These are phyloP conservation scores for Fusarium longipes DNA, from an alignment of 2,329 filamentous ascomycete genomes.

Conservation along the genomic window DNA sequence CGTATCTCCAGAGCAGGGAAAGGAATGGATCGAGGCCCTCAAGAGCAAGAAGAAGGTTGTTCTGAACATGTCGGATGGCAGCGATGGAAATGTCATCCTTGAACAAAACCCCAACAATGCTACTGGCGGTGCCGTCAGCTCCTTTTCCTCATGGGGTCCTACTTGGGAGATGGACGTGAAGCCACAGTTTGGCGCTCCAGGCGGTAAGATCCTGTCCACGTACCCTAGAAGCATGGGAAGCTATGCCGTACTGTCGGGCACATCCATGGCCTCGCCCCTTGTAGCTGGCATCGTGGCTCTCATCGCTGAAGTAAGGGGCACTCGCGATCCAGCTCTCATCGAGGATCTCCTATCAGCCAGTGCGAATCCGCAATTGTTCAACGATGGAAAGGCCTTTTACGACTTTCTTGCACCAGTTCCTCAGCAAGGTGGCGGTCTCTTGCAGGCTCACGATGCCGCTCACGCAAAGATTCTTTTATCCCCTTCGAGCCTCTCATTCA, in stretches of 20 bases:
- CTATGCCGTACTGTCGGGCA: conserved; percentile 66
- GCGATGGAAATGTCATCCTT: conserved; percentile 52
- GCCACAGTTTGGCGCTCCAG: conserved; percentile 66
- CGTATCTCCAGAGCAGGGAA: conserved; percentile 56
- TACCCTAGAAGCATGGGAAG: conserved; percentile 59
- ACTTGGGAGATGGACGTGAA: conserved; percentile 68
- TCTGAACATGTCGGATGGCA: conserved; percentile 57
- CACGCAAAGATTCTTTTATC: conserved; percentile 64
- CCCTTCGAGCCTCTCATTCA: conserved; percentile 70
- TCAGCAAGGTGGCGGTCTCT: conserved; percentile 70
- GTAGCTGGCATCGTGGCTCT: conserved; percentile 66
- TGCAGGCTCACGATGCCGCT: conserved; percentile 70
- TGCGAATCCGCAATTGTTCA: conserved; percentile 62
- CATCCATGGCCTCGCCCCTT: conserved; percentile 70
- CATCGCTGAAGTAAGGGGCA: conserved; percentile 63
- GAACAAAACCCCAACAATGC: conserved; percentile 52
- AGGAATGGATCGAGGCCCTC: conserved; percentile 57
- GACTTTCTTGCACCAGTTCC: conserved; percentile 63
- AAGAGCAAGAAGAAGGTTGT: conserved; percentile 57
- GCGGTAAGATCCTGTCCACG: conserved; percentile 69
- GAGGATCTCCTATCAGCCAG: conserved; percentile 63
- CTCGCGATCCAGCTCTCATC: conserved; percentile 61
- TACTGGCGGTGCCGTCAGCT: conserved; percentile 64
- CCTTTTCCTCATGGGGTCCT: conserved; percentile 70
- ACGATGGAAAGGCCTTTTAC: conserved; percentile 54